Conservation (phyloP, 2,329 filamentous ascomycete genomes). For the Phyllosticta paracitricarpa region DNA sequence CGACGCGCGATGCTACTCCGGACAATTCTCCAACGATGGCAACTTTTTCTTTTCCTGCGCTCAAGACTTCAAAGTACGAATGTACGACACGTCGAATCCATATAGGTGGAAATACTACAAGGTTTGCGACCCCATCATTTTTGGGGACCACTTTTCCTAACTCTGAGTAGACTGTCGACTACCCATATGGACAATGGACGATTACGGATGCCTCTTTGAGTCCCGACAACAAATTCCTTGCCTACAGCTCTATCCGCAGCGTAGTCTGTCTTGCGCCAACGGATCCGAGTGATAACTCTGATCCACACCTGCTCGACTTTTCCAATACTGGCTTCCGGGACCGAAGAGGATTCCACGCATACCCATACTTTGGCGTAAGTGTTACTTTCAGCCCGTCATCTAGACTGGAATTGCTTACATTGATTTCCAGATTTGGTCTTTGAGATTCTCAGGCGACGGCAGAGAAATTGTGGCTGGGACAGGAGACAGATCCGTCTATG, state of each 20-base stretch:
- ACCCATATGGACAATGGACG: constrained; percentile 87
- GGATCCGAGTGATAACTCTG: constrained; percentile 69
- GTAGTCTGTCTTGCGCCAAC: constrained; percentile 80
- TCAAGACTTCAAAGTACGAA: constrained; percentile 86
- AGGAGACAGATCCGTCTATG: constrained; percentile 65
- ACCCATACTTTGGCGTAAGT: constrained; percentile 43
- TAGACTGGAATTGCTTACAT: constrained; percentile 1
- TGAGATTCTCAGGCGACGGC: constrained; percentile 87
- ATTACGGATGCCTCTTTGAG: constrained; percentile 88
- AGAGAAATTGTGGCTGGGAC: constrained; percentile 86
- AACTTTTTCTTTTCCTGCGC: constrained; percentile 93
- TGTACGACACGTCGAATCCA: constrained; percentile 96
- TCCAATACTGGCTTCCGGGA: constrained; percentile 37
- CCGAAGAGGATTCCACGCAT: constrained; percentile 25
- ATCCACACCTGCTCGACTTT: constrained; percentile 72
- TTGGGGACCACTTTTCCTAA: neutral
- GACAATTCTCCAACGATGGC: constrained; percentile 92
- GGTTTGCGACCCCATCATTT: constrained; percentile 35
- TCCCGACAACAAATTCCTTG: constrained; percentile 83
- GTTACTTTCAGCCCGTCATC: constrained; percentile 39
- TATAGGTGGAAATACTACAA: constrained; percentile 97
- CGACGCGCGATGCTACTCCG: constrained; percentile 78
- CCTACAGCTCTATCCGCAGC: constrained; percentile 80
- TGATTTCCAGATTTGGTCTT: constrained; percentile 61
- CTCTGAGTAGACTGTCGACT: constrained; percentile 52